Conservation (phyloP, 2,329 filamentous ascomycete genomes). For the Botrytis deweyae region DNA sequence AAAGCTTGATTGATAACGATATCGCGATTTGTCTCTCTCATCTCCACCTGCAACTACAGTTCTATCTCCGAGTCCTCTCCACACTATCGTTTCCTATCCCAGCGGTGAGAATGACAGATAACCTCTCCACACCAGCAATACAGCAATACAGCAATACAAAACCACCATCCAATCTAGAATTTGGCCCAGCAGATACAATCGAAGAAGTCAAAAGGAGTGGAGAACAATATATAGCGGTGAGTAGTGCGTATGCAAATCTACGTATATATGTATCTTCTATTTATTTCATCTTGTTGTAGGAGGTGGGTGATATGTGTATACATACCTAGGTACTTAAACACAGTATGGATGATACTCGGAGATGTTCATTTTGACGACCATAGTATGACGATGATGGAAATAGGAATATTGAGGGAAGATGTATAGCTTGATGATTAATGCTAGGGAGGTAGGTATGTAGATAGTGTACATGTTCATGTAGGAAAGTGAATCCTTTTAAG, state of each 20-base stretch:
- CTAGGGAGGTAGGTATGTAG: neutral
- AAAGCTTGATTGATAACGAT: neutral
- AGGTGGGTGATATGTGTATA: neutral
- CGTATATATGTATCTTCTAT: neutral
- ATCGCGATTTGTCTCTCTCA: too few relatives aligned
- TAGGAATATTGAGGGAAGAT: neutral
- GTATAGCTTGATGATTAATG: neutral
- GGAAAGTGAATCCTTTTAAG: neutral
- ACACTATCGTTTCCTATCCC: neutral
- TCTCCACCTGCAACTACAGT: neutral
- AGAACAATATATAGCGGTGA: neutral
- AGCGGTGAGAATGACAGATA: neutral
- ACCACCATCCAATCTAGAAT: neutral
- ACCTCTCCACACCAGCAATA: neutral
- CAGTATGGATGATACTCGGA: neutral
- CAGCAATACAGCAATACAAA: neutral
- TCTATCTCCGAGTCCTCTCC: neutral
- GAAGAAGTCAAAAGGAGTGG: neutral
- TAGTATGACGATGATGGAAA: neutral
- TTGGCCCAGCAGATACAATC: too few relatives aligned
- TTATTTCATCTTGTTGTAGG: neutral
- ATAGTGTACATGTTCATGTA: neutral
- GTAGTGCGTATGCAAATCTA: neutral
- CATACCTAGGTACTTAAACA: neutral
- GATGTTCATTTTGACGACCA: neutral